Evolutionary conservation across 495 filamentous ascomycete genomes (phyloP).

Genomic region (Entonaema liquescens): DNA sequence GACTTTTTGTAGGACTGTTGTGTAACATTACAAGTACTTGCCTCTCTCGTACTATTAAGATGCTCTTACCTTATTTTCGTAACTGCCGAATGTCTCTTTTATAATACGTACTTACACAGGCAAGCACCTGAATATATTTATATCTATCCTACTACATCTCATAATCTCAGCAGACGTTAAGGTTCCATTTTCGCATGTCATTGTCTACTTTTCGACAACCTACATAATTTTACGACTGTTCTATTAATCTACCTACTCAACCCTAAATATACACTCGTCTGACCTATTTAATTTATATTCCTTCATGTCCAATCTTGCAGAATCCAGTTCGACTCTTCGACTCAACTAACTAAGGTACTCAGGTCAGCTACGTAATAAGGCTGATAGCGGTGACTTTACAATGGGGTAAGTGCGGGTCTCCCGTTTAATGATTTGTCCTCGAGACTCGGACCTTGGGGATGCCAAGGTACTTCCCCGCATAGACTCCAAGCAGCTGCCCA

Average conservation of each 20-base stretch:
- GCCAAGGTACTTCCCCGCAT: conserved; percentile 35
- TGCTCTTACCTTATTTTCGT: not conserved
- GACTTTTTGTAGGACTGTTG: not conserved
- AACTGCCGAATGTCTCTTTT: conserved; percentile 2
- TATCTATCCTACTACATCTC: not conserved
- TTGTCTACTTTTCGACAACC: not conserved
- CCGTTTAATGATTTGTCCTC: not conserved
- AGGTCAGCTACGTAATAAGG: conserved; percentile 36
- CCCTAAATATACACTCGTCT: not conserved
- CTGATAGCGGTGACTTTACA: conserved; percentile 20
- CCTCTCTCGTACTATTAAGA: not conserved
- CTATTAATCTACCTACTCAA: not conserved
- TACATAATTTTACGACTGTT: not conserved
- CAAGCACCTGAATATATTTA: not conserved
- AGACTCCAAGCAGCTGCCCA: conserved; percentile 22
- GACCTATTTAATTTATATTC: conserved; percentile 3
- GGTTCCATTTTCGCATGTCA: not conserved
- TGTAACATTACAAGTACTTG: not conserved
- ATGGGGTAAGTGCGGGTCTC: conserved; percentile 29
- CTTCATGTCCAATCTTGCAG: not conserved
- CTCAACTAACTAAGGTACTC: not conserved
- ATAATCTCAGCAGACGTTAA: not conserved
- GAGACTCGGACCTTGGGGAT: conserved; percentile 5
- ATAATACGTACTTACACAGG: no score
- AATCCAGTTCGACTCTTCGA: not conserved